These are phyloP conservation scores for Dictyostelium capitatum DNA, from an alignment of 78 protist species.

Conservation along the genomic window DNA sequence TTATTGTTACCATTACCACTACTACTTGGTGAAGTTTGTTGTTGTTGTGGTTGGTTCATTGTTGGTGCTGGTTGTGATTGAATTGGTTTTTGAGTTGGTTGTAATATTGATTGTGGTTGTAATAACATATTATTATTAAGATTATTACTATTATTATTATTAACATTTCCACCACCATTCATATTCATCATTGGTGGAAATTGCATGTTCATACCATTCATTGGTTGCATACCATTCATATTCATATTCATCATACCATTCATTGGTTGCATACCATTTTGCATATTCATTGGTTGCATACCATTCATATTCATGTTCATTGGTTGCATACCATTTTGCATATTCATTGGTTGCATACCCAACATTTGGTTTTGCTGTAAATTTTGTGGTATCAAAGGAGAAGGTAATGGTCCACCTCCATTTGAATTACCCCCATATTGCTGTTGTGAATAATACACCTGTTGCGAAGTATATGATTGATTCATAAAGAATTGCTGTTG, in stretches of 20 bases:
- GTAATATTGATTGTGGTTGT: neutral
- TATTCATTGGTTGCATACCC: conserved; percentile 27
- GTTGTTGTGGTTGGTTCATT: neutral
- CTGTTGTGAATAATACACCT: conserved; percentile 25
- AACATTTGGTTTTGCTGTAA: conserved; percentile 1
- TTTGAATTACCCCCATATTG: neutral
- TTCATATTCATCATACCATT: conserved; percentile 29
- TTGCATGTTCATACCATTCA: conserved; percentile 5
- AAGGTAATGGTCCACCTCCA: conserved; percentile 33
- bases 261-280: conserved; percentile 27
- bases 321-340: conserved; percentile 32
- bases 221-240: conserved; percentile 35
- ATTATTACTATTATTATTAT: neutral
- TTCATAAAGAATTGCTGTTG: conserved; percentile 73
- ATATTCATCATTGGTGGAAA: conserved; percentile 8
- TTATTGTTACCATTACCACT: neutral
- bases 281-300: conserved; percentile 41
- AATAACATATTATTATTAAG: neutral
- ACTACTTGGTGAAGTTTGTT: neutral
- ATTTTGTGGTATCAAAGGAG: conserved; percentile 40
- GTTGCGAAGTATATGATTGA: conserved; percentile 66
- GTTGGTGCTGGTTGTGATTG: neutral
- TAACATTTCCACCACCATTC: neutral
- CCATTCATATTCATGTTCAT: neutral
- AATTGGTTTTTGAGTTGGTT: conserved; percentile 8